These are phyloP conservation scores for Xylaria palmicola DNA, from an alignment of 495 filamentous ascomycete species.

Conservation along the genomic window DNA sequence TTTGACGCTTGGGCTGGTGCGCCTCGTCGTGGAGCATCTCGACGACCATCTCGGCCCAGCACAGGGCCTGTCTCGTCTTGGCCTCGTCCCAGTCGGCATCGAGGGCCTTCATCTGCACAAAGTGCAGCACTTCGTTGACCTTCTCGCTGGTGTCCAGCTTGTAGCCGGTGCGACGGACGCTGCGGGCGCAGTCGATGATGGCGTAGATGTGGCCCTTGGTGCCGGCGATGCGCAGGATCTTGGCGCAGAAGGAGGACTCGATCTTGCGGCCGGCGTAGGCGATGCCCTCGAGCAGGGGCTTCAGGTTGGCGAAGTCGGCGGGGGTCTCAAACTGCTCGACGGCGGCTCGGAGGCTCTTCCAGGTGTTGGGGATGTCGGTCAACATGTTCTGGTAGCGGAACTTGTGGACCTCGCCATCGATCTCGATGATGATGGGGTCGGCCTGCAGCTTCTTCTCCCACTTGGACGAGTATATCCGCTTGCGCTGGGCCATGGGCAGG, in stretches of 20 bases:
- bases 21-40: conserved; percentile 50
- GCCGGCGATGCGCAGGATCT: conserved; percentile 44
- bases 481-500: conserved; percentile 55
- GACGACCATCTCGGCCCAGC: conserved; percentile 48
- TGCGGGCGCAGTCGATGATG: conserved; percentile 55
- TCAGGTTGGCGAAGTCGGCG: conserved; percentile 62
- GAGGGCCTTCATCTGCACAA: conserved; percentile 50
- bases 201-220: conserved; percentile 39
- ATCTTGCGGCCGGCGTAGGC: conserved; percentile 41
- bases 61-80: conserved; percentile 37
- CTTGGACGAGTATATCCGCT: conserved; percentile 51
- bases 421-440: conserved; percentile 60
- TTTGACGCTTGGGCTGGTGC: conserved; percentile 28
- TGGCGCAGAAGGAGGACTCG: conserved; percentile 27
- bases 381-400: conserved; percentile 49
- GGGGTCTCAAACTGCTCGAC: conserved; percentile 51
- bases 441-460: conserved; percentile 52
- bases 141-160: conserved; percentile 40
- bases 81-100: conserved; percentile 38
- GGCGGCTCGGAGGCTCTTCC: conserved; percentile 36
- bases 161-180: conserved; percentile 50
- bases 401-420: conserved; percentile 57
- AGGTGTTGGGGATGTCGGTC: conserved; percentile 34
- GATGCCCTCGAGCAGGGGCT: conserved; percentile 58
- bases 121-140: conserved; percentile 49